These are phyloP conservation scores for Boletus sensibilis DNA, from an alignment of 768 basidiomycete genomes.

Conservation along the genomic window DNA sequence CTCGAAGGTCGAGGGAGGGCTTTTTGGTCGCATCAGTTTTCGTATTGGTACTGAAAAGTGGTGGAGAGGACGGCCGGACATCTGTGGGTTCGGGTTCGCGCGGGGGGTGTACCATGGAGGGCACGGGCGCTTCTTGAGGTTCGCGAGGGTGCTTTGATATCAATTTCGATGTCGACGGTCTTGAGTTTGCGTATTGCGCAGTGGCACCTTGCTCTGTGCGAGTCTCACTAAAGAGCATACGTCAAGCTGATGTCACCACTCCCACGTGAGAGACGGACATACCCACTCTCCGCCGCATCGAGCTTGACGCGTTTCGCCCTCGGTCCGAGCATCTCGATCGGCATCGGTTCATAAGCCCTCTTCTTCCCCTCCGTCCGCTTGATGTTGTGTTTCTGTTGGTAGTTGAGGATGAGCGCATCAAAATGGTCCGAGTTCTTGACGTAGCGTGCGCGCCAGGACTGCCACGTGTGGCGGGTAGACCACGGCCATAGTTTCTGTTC, in stretches of 20 bases:
- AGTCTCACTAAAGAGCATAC: constrained; percentile 4
- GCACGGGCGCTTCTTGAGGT: not conserved
- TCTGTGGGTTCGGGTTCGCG: not conserved
- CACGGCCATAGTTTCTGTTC: constrained; percentile 46
- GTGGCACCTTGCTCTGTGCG: not conserved
- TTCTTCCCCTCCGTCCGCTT: constrained; percentile 3
- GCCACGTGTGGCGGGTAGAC: constrained; percentile 51
- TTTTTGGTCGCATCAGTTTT: not conserved
- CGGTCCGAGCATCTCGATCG: not conserved
- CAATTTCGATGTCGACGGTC: not conserved
- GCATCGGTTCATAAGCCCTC: not conserved
- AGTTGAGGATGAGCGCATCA: constrained; percentile 41
- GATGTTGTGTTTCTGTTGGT: constrained; percentile 35
- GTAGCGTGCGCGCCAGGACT: constrained; percentile 68
- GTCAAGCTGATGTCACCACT: not conserved
- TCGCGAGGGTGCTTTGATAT: not conserved
- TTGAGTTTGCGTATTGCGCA: not conserved
- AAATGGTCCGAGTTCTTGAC: constrained; percentile 42
- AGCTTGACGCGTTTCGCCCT: constrained; percentile 11
- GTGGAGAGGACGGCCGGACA: not conserved
- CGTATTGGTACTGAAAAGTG: not conserved
- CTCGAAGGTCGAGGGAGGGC: not conserved
- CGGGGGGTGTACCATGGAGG: not conserved
- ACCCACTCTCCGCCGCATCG: not conserved
- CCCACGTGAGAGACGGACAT: not conserved